These are phyloP conservation scores for Mychonastes homosphaera DNA, from an alignment of 139 green algal species.

Conservation along the genomic window DNA sequence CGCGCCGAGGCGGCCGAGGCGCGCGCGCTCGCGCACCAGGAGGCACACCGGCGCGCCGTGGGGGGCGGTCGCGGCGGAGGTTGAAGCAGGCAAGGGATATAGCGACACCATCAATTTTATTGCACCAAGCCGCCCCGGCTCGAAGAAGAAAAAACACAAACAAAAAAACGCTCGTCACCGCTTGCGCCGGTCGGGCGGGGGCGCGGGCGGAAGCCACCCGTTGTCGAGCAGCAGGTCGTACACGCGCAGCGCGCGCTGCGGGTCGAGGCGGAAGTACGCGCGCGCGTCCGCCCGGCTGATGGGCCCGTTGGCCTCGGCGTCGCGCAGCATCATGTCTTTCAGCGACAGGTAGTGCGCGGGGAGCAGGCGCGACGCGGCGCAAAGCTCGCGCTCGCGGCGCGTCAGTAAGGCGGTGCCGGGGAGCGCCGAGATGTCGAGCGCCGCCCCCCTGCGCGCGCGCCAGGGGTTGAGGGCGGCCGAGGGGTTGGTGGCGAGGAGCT, in stretches of 20 bases:
- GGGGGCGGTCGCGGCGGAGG: no score
- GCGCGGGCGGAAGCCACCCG: no score
- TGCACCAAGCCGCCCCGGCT: no score
- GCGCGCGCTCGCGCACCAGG: no score
- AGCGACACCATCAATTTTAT: no score
- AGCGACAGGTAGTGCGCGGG: conserved; percentile 73
- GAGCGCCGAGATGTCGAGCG: conserved; percentile 61
- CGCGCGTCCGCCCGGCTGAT: conserved; percentile 39
- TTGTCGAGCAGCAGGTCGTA: conserved; percentile 43
- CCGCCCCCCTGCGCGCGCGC: conserved; percentile 42
- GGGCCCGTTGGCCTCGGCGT: conserved; percentile 27
- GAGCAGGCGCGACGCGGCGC: conserved; percentile 51
- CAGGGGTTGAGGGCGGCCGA: conserved; percentile 31
- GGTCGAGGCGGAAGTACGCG: conserved; percentile 49
- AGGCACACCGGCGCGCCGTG: no score
- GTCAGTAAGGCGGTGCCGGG: conserved; percentile 49
- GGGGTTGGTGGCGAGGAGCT: conserved; percentile 2
- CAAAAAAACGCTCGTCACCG: no score
- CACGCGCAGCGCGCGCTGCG: conserved; percentile 26
- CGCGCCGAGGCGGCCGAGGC: no score
- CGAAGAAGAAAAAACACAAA: no score
- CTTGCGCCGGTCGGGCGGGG: no score
- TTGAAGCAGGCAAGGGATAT: no score
- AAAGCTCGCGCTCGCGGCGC: conserved; percentile 63
- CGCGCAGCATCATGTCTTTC: conserved; percentile 62